A percentile compares a stretch with the other conserved stretches of the same genome.
Conservation (phyloP, 257 asterid genomes). For the Eustoma russellianum region DNA sequence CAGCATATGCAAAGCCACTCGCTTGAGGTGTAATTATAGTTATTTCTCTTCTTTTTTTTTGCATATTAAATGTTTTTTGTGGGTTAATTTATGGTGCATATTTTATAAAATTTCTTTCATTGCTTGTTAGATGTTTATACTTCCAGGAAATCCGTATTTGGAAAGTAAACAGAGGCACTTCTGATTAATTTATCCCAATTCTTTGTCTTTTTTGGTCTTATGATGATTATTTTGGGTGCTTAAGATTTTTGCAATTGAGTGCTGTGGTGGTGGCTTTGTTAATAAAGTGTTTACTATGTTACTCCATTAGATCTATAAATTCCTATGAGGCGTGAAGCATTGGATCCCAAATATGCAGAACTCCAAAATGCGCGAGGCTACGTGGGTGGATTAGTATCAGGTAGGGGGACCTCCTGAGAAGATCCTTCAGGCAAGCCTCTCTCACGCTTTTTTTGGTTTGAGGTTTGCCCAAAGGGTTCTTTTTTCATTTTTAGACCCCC, state of each 20-base stretch:
- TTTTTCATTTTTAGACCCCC: not conserved
- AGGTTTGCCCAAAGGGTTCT: conserved; percentile 40
- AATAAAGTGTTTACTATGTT: conserved; percentile 33
- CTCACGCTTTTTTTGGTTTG: conserved; percentile 47
- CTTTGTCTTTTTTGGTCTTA: too few relatives aligned
- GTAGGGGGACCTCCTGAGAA: conserved; percentile 98
- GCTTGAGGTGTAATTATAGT: conserved; percentile 37
- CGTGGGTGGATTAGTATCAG: conserved; percentile 98
- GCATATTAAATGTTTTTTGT: too few relatives aligned
- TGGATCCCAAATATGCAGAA: conserved; percentile 88
- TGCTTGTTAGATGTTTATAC: too few relatives aligned
- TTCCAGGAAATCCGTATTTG: too few relatives aligned
- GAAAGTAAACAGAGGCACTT: too few relatives aligned
- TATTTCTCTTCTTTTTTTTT: not conserved
- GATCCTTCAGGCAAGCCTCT: conserved; percentile 99
- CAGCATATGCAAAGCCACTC: conserved; percentile 93
- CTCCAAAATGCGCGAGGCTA: conserved; percentile 97
- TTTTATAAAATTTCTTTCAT: too few relatives aligned
- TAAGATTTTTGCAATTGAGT: not conserved
- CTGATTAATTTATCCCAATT: too few relatives aligned
- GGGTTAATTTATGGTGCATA: too few relatives aligned
- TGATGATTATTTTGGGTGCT: not conserved
- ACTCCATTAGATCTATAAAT: conserved; percentile 17
- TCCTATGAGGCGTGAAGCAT: conserved; percentile 79
- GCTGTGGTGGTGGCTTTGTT: too few relatives aligned